Conservation (phyloP, 768 basidiomycete species). For the Lentinula sp. region DNA sequence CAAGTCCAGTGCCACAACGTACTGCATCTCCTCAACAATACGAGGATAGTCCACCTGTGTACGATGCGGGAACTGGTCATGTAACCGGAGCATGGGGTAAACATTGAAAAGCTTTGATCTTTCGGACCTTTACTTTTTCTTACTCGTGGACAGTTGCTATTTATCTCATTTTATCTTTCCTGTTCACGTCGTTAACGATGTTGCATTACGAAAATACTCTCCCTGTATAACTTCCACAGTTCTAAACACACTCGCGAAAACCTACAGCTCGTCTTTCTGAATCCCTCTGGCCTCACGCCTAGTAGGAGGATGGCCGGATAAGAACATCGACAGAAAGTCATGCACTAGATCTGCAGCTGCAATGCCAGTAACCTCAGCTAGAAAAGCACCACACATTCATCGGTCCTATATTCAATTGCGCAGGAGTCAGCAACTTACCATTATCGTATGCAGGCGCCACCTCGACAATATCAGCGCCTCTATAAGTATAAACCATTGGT, state of each 20-base stretch:
- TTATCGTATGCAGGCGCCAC: conserved; percentile 72
- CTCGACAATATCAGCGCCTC: conserved; percentile 70
- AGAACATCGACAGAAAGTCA: conserved; percentile 60
- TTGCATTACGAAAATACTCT: neutral
- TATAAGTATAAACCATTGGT: conserved; percentile 14
- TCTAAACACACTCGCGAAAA: neutral
- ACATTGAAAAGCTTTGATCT: conserved; percentile 16
- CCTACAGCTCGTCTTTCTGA: conserved; percentile 22
- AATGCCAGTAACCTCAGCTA: conserved; percentile 63
- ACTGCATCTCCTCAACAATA: conserved; percentile 21
- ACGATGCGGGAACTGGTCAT: conserved; percentile 49
- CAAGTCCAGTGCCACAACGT: conserved; percentile 35
- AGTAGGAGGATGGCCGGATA: conserved; percentile 33
- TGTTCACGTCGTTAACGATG: neutral
- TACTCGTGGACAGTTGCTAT: conserved; percentile 1
- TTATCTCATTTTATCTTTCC: neutral
- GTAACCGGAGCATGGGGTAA: conserved; percentile 51
- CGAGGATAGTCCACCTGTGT: conserved; percentile 59
- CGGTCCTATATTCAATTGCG: neutral
- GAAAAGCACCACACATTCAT: neutral
- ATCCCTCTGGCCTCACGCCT: conserved; percentile 14
- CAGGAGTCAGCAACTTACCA: conserved; percentile 28
- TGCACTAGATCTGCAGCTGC: conserved; percentile 65
- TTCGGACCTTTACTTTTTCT: neutral
- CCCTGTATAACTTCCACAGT: neutral